Evolutionary conservation across 371 early-diverging fungal genomes (phyloP), one percentile per base, ranked within the genome.

Genomic region (Pancytospora philotis): DNA sequence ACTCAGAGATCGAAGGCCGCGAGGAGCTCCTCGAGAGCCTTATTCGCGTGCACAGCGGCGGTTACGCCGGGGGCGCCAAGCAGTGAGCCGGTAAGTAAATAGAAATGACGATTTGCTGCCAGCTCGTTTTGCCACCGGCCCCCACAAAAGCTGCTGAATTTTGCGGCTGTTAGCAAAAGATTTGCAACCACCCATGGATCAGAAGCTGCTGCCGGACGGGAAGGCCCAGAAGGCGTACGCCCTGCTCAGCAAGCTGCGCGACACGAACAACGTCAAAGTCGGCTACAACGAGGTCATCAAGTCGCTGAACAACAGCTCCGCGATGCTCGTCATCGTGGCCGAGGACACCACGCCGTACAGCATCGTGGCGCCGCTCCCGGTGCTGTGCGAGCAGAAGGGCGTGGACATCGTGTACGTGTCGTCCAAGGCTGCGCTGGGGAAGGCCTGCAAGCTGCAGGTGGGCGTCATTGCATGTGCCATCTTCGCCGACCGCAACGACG

Each of bases 241-340:
- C 76, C 84, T 95, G 50, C 88, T 95, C 68, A 90, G 91, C 82
- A 91, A 90, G 82, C 92, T 93, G 38, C 87, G 90, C 51, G 90
- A 92, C 84, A 91, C 91, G 87, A 92, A 92, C 85, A 93, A 93
- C 84, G 85, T 95, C 68, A 93, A 90, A 85, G 93, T 90, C 86
- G 98, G 98, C 75, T 93, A 94, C 74, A 98, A 98, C 86, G 98
- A 96, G 84, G 89, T 91, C 30, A 95, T 94, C 77, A 98, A 98
- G 87, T 91, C 93, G 56, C 85, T 98, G 53, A 95, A 96, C 87
- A 90, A 95, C 78, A 95, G 95, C 83, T 92, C 91, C 73, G 87
- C 93, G 68, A 92, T 95, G 83, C 92, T 96, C 81, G 91, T 96
- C 75, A 86, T 98, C 75, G 87, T 98, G 87, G 90, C 96, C 70